These are phyloP conservation scores for Russula lepida DNA, from an alignment of 768 basidiomycete species.

Conservation along the genomic window DNA sequence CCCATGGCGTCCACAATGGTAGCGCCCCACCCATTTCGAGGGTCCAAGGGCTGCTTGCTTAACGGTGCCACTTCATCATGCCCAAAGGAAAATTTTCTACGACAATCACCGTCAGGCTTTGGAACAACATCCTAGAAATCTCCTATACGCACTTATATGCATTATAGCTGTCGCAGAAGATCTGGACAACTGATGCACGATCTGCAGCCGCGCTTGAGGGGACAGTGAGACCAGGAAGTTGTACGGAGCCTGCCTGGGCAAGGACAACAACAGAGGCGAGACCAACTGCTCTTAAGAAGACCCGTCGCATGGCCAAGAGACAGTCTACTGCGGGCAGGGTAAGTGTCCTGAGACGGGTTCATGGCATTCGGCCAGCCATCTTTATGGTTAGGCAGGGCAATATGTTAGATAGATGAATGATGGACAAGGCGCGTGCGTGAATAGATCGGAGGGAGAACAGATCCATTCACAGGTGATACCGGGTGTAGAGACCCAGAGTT, in stretches of 20 bases:
- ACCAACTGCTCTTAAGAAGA: neutral
- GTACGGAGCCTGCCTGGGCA: neutral
- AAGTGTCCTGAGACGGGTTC: neutral
- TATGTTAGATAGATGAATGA: no score
- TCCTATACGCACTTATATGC: neutral
- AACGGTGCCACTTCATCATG: constrained; percentile 54
- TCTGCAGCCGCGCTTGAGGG: neutral
- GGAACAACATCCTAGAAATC: neutral
- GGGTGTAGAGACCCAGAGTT: no score
- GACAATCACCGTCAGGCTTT: neutral
- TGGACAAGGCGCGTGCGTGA: neutral
- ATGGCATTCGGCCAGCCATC: neutral
- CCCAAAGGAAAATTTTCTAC: constrained; percentile 47
- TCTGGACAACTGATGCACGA: neutral
- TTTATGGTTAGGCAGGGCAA: neutral
- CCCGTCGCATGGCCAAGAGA: neutral
- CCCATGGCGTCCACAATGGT: constrained; percentile 53
- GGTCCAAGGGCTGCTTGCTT: constrained; percentile 33
- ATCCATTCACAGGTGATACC: neutral
- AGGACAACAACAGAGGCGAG: neutral
- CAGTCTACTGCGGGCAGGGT: neutral
- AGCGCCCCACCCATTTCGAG: constrained; percentile 44
- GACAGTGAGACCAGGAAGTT: neutral
- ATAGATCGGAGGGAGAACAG: neutral
- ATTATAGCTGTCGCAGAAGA: neutral